Conservation (phyloP, 2,329 filamentous ascomycete species). For the Scedosporium boydii region DNA sequence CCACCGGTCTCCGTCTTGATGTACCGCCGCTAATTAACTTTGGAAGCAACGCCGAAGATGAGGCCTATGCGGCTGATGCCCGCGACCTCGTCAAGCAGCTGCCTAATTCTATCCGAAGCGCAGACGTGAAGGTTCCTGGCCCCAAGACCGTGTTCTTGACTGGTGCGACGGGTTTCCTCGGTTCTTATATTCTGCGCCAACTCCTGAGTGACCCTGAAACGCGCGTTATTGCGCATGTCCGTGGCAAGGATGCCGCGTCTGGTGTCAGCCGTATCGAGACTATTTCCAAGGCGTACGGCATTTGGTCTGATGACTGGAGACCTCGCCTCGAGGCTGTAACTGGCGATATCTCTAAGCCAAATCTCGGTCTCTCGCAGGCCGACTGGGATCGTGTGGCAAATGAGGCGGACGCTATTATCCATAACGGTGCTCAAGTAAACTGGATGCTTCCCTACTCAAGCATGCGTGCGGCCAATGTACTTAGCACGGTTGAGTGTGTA, state of each 20-base stretch:
- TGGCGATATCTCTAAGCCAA: slow-evolving; percentile 64
- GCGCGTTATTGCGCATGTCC: slow-evolving; percentile 66
- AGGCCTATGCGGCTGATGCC: slow-evolving; percentile 43
- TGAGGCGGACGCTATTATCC: slow-evolving; percentile 62
- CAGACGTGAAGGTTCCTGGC: slow-evolving; percentile 15
- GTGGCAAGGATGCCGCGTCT: slow-evolving; percentile 51
- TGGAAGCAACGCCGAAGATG: slow-evolving; percentile 15
- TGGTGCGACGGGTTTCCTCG: slow-evolving; percentile 82
- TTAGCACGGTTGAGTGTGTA: slow-evolving; percentile 69
- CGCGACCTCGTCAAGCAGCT: slow-evolving; percentile 40
- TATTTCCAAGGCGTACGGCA: slow-evolving; percentile 58
- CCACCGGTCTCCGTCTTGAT: too few species aligned
- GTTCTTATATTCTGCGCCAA: slow-evolving; percentile 68
- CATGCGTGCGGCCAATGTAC: slow-evolving; percentile 65
- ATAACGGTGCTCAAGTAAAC: slow-evolving; percentile 76
- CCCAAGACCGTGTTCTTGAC: slow-evolving; percentile 65
- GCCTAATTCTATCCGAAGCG: slow-evolving; percentile 26
- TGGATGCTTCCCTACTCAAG: slow-evolving; percentile 74
- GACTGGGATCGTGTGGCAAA: slow-evolving; percentile 57
- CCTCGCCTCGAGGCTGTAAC: slow-evolving; percentile 56
- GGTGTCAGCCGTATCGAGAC: slow-evolving; percentile 56
- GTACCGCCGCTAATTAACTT: slow-evolving; percentile 7
- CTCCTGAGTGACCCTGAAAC: slow-evolving; percentile 46
- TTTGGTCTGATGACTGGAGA: slow-evolving; percentile 62
- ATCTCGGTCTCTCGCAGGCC: slow-evolving; percentile 59